Evolutionary conservation across 768 basidiomycete genomes (phyloP).

Genomic region (Russula abietina): DNA sequence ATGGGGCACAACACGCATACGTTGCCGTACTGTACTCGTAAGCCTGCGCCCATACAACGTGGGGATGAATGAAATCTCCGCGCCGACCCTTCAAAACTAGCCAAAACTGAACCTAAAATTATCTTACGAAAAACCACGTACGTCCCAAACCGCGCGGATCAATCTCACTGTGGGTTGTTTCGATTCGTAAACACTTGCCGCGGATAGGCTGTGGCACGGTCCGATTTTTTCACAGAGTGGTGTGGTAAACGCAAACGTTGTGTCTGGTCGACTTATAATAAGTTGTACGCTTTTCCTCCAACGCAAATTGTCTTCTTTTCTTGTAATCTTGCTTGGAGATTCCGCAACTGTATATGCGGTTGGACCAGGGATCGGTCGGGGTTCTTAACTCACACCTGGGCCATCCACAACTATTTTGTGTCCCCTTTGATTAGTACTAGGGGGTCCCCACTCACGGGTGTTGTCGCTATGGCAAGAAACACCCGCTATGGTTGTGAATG

Average conservation of each 20-base stretch:
- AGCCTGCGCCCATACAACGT: no score
- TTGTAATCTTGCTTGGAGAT: no score
- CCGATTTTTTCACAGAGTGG: background rate
- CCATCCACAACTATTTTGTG: background rate
- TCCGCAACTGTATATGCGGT: no score
- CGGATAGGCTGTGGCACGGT: background rate
- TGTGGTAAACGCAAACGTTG: background rate
- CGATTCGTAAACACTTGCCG: background rate
- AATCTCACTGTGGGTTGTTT: background rate
- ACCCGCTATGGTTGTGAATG: background rate
- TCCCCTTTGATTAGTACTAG: no score
- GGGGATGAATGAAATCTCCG: no score
- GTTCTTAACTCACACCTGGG: no score
- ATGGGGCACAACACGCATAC: background rate
- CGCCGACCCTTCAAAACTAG: background rate
- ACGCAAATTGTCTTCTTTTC: no score
- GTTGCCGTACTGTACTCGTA: background rate
- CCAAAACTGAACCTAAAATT: background rate
- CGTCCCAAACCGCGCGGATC: background rate
- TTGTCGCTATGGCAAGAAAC: background rate
- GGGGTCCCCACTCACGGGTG: background rate
- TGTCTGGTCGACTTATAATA: background rate
- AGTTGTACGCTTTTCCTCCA: no score
- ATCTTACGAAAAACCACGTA: background rate
- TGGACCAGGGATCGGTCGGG: no score